Conservation (phyloP, 2,329 filamentous ascomycete genomes). For the Domatiomyces catenatus region DNA sequence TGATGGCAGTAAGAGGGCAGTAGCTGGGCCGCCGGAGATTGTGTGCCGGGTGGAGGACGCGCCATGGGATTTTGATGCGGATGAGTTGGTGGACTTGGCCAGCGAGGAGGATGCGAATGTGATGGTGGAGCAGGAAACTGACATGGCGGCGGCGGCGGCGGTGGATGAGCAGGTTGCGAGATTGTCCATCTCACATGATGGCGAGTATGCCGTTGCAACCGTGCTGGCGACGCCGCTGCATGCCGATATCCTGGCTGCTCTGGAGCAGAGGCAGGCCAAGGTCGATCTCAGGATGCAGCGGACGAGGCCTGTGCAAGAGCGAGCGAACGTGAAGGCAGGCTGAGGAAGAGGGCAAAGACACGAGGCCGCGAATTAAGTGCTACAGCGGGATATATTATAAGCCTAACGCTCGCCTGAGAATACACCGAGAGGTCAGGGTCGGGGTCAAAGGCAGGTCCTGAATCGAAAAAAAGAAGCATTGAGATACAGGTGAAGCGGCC, state of each 20-base stretch:
- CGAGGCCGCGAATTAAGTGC: not conserved
- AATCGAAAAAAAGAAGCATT: no score
- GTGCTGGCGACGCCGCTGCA: conserved; percentile 23
- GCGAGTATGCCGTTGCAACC: conserved; percentile 51
- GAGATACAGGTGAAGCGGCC: no score
- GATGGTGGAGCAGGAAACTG: not conserved
- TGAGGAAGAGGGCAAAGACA: not conserved
- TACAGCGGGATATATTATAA: not conserved
- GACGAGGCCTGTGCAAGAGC: not conserved
- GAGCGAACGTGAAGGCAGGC: not conserved
- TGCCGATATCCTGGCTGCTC: conserved; percentile 5
- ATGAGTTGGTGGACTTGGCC: not conserved
- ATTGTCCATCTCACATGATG: conserved; percentile 78
- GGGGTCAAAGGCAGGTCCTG: no score
- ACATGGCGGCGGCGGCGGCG: conserved; percentile 4
- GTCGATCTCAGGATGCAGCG: not conserved
- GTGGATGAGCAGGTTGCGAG: conserved; percentile 41
- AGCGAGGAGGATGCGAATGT: not conserved
- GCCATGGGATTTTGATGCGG: conserved; percentile 4
- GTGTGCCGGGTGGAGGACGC: conserved; percentile 14
- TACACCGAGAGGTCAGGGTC: no score
- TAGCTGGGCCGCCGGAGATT: conserved; percentile 5
- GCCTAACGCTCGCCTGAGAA: no score
- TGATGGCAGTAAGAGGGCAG: conserved; percentile 1
- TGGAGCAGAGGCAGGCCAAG: not conserved